Evolutionary conservation across 2,329 filamentous ascomycete genomes (phyloP), one percentile per base, ranked within the genome.

Genomic region (Fusarium illudens): DNA sequence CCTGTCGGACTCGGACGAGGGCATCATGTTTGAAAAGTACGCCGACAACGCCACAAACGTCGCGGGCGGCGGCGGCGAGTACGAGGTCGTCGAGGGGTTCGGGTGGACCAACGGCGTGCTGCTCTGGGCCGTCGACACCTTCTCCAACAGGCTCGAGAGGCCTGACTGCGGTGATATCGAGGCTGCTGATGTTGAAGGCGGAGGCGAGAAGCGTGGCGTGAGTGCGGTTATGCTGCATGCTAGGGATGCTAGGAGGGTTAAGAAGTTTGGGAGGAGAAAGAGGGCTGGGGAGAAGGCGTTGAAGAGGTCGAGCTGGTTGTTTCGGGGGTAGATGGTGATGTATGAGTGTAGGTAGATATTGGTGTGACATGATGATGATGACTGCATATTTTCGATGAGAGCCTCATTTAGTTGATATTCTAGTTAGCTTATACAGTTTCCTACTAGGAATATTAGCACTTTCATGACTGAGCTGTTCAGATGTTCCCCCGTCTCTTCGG

Each of bases 11-110:
- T 70, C 79, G 7, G 78, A 81, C 19, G 77, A 77, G 8, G 89
- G 89, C 20, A 87, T 86, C 74, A 91, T 92, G 81, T 92, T 91
- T 74, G 89, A 92, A 76, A 91, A 91, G 81, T 91, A 91, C 73
- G 81, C 80, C 12, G 87, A 90, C 68, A 85, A 85, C 59, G 78
- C 84, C 8, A 87, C 84, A 46, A 89, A 90, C 65, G 84, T 83
- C 1, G 87, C 86, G 2, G 89, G 89, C 27, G 80, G 87, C 7
- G 89, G 89, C 6, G 89, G 89, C 67, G 89, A 91, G 80, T 91
- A 91, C 75, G 84, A 86, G 56, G 89, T 91, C 6, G 89, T 90
- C 3, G 87, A 90, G 77, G 89, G 89, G 1, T 92, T 92, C 69
- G 89, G 89, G 7, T 92, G 89, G 89, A 87, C 86, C 1, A 91